These are phyloP conservation scores for Eucalyptus leucophloia DNA, from an alignment of 345 rosid species.

Conservation along the genomic window DNA sequence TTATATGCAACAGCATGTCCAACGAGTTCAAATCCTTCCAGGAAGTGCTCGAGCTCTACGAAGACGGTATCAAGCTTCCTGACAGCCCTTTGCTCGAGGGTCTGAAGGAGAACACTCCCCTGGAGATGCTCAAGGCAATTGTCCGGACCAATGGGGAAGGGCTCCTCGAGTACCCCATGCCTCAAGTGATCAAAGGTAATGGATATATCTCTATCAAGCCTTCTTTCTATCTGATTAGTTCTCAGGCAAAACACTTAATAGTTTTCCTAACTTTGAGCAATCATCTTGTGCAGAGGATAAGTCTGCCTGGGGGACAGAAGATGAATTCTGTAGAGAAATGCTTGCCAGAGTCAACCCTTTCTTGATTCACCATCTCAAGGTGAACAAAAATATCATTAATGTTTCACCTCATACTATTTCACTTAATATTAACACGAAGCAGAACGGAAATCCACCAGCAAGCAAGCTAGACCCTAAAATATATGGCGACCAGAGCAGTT, in stretches of 20 bases:
- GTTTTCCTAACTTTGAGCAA: not conserved
- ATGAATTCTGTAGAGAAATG: slow-evolving; percentile 29
- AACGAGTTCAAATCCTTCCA: slow-evolving; percentile 22
- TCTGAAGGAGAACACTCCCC: slow-evolving; percentile 9
- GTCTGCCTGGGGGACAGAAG: slow-evolving; percentile 34
- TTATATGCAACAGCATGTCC: slow-evolving; percentile 6
- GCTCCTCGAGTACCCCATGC: slow-evolving; percentile 14
- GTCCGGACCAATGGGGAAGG: slow-evolving; percentile 17
- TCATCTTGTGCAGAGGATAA: slow-evolving; percentile 4
- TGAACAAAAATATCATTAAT: not conserved
- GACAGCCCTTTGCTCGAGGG: not conserved
- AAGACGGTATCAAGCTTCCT: slow-evolving; percentile 20
- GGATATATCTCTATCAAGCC: not conserved
- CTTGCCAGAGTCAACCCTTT: slow-evolving; percentile 25
- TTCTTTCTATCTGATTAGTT: not conserved
- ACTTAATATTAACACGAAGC: not conserved
- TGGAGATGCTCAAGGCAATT: slow-evolving; percentile 22
- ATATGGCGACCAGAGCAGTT: slow-evolving; percentile 18
- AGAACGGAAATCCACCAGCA: not conserved
- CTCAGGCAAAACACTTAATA: too few relatives aligned
- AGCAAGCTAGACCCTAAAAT: slow-evolving; percentile 5
- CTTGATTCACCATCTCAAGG: slow-evolving; percentile 11
- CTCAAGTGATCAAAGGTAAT: slow-evolving; percentile 24
- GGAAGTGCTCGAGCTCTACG: slow-evolving; percentile 13
- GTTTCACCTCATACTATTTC: not conserved